Evolutionary conservation across 169 alveolate genomes (phyloP).

Genomic region (Eimeria sp.): DNA sequence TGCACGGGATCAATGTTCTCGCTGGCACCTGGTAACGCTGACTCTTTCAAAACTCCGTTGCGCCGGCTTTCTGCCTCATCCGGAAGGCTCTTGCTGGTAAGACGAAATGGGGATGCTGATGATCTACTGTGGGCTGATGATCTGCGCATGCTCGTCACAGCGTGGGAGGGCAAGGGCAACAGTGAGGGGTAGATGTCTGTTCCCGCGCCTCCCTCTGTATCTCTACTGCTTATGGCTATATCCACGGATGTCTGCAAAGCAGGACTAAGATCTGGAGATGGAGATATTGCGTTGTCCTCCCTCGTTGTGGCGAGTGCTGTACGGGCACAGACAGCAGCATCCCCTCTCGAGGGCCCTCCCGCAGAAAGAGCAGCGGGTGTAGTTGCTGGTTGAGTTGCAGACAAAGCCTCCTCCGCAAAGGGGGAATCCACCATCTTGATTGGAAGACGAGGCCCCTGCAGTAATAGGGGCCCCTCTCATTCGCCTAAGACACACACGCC

Average conservation of each 20-base stretch:
- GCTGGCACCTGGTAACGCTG: neutral
- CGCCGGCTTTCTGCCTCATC: neutral
- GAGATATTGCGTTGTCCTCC: constrained; percentile 19
- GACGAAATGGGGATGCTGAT: constrained; percentile 41
- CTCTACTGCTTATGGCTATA: neutral
- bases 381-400: constrained; percentile 57
- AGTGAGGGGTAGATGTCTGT: constrained; percentile 54
- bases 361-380: neutral
- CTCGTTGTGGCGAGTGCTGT: neutral
- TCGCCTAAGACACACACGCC: constrained; percentile 44
- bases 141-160: constrained; percentile 6
- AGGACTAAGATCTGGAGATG: neutral
- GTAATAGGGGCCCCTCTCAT: constrained; percentile 7
- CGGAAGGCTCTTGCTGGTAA: constrained; percentile 1
- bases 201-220: neutral
- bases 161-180: neutral
- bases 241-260: neutral
- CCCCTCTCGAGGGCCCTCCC: neutral
- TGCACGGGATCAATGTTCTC: constrained; percentile 35
- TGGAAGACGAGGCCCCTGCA: constrained; percentile 27
- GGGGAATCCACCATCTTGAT: constrained; percentile 41
- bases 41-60: neutral
- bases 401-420: neutral
- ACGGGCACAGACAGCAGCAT: neutral
- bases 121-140: constrained; percentile 44